Conservation (phyloP, 495 filamentous ascomycete genomes). For the Glarea lozoyensis region DNA sequence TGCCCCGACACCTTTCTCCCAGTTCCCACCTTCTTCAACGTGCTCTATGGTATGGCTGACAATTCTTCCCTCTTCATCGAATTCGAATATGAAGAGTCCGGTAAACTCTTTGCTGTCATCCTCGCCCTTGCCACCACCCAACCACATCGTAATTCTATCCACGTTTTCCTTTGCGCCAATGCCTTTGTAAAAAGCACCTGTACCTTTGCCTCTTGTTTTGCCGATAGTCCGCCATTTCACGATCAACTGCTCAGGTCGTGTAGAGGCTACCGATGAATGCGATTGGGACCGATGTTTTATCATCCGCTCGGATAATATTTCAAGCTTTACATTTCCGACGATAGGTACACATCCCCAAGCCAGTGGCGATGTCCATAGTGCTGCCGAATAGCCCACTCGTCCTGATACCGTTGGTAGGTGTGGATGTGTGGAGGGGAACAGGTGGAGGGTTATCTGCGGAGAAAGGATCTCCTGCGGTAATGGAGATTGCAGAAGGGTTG, state of each 20-base stretch:
- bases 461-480: slow-evolving; percentile 82
- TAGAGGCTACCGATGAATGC: slow-evolving; percentile 9
- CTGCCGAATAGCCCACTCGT: slow-evolving; percentile 81
- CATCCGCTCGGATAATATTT: slow-evolving; percentile 83
- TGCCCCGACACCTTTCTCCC: slow-evolving; percentile 52
- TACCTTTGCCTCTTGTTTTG: slow-evolving; percentile 25
- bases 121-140: slow-evolving; percentile 27
- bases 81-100: slow-evolving; percentile 90
- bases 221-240: slow-evolving; percentile 68
- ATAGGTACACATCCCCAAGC: slow-evolving; percentile 91
- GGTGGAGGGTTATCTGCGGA: slow-evolving; percentile 82
- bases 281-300: slow-evolving; percentile 38
- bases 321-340: slow-evolving; percentile 77
- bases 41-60: slow-evolving; percentile 88
- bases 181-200: slow-evolving; percentile 31
- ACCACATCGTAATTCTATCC: slow-evolving; percentile 41
- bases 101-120: slow-evolving; percentile 51
- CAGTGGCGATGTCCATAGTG: slow-evolving; percentile 88
- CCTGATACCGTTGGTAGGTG: slow-evolving; percentile 89
- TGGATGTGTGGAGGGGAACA: slow-evolving; percentile 94
- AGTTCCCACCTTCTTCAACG: slow-evolving; percentile 66
- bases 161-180: slow-evolving; percentile 32
- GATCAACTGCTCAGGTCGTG: slow-evolving; percentile 61
- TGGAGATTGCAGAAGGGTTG: slow-evolving; percentile 73
- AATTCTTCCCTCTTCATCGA: slow-evolving; percentile 82